These are phyloP conservation scores for Prunus campanulata DNA, from an alignment of 306 rosid species.

Conservation along the genomic window DNA sequence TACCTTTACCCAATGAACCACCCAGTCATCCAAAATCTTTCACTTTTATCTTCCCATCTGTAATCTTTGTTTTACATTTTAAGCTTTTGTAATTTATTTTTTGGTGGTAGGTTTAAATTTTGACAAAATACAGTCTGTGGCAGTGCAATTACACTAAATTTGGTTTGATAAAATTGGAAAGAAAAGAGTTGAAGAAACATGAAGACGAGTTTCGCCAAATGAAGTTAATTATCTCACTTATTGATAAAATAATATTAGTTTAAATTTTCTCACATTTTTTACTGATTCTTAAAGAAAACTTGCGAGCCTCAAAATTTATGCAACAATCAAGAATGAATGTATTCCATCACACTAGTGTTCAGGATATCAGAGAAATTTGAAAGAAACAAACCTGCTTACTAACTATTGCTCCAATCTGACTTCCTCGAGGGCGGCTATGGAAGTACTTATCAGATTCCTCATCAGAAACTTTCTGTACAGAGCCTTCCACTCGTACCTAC, in stretches of 20 bases:
- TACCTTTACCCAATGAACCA: background rate
- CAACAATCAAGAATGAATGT: background rate
- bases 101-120: background rate
- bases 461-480: conserved; percentile 78
- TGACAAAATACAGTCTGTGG: background rate
- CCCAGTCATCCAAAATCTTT: background rate
- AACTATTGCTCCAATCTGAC: conserved; percentile 94
- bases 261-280: background rate
- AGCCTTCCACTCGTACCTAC: conserved; percentile 89
- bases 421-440: conserved; percentile 95
- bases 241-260: background rate
- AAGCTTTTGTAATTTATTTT: background rate
- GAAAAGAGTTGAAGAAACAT: background rate
- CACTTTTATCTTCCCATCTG: background rate
- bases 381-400: conserved; percentile 79
- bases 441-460: conserved; percentile 88
- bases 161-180: background rate
- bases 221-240: background rate
- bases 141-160: background rate
- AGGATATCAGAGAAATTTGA: conserved; percentile 2
- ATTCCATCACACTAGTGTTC: background rate
- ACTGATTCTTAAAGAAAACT: background rate
- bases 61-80: background rate
- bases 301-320: background rate
- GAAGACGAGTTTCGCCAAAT: background rate